Evolutionary conservation across 2,329 filamentous ascomycete genomes (phyloP).

Genomic region (Biscogniauxia sp.): DNA sequence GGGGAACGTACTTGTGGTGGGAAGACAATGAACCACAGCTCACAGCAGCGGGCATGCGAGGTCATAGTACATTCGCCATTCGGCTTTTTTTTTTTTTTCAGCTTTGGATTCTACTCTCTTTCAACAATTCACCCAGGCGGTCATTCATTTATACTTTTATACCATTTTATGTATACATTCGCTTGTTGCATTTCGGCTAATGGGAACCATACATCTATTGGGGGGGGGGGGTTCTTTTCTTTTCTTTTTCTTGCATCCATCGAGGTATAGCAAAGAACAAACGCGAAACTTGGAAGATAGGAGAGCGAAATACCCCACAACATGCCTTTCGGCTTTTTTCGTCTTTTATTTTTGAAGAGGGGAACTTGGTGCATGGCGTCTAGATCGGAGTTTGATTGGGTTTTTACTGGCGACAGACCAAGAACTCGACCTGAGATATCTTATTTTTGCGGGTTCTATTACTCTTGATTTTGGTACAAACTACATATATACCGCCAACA

Average conservation of each 20-base stretch:
- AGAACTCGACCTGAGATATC: neutral
- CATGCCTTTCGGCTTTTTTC: neutral
- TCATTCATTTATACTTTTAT: neutral
- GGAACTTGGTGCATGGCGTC: neutral
- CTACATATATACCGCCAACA: neutral
- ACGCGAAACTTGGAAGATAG: neutral
- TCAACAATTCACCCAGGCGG: neutral
- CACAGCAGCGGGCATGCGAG: neutral
- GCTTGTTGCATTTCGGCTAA: neutral
- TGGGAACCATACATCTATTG: neutral
- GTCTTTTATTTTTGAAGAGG: neutral
- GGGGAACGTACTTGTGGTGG: neutral
- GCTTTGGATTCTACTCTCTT: neutral
- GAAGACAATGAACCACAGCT: neutral
- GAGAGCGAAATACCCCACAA: neutral
- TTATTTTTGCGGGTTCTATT: neutral
- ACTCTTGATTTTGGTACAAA: neutral
- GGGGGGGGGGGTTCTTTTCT: too few relatives aligned
- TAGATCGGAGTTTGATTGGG: neutral
- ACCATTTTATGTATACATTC: neutral
- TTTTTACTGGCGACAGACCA: neutral
- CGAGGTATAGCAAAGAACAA: neutral
- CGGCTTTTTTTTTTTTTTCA: neutral
- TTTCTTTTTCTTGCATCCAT: neutral
- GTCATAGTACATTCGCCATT: neutral